Evolutionary conservation across 176 grass and related monocot species (phyloP).

Genomic region (Avena eriantha): DNA sequence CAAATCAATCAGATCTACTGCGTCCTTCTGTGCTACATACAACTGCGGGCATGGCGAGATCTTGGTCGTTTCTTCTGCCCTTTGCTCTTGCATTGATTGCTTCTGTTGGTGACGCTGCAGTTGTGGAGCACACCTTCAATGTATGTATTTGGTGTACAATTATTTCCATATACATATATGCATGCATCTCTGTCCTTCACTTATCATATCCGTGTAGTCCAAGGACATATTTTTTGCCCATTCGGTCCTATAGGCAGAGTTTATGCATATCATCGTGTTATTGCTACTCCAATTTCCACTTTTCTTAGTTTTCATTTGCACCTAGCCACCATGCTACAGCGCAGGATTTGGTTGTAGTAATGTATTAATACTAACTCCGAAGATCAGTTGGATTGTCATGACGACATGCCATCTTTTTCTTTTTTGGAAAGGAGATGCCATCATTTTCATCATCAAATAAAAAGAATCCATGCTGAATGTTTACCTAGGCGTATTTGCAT

Average conservation of each 20-base stretch:
- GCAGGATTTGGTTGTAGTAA: not conserved
- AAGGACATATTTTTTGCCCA: not conserved
- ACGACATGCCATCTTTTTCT: not conserved
- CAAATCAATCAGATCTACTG: not conserved
- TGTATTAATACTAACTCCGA: too few species aligned
- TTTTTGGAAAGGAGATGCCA: too few species aligned
- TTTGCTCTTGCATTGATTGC: constrained; percentile 15
- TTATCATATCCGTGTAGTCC: not conserved
- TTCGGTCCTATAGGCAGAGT: not conserved
- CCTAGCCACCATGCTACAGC: not conserved
- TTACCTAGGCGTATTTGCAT: too few species aligned
- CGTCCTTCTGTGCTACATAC: too few species aligned
- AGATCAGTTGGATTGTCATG: not conserved
- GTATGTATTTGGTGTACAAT: not conserved
- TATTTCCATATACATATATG: not conserved
- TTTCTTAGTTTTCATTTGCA: not conserved
- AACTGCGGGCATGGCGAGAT: not conserved
- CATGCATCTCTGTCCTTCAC: not conserved
- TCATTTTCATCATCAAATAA: not conserved
- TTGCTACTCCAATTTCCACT: too few species aligned
- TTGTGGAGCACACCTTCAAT: constrained; percentile 45
- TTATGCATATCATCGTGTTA: not conserved
- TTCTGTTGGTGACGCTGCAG: not conserved
- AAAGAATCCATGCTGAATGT: not conserved
- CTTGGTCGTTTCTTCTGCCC: not conserved